Conservation (phyloP, 108 stramenopile species). For the Pinguiococcus pyrenoidosus region DNA sequence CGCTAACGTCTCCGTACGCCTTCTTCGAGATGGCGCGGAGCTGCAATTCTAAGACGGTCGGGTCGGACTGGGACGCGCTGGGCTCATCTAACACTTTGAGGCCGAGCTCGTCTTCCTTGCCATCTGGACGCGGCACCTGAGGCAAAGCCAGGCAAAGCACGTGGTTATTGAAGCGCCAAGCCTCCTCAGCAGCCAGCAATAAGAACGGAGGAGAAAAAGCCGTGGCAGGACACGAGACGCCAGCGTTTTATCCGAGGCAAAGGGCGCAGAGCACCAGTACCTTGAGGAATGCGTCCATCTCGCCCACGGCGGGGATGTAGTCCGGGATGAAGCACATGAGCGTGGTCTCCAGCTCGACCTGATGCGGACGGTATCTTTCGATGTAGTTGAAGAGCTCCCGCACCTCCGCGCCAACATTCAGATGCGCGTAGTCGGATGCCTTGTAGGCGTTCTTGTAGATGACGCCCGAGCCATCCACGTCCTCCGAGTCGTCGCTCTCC, state of each 20-base stretch:
- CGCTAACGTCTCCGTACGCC: constrained; percentile 12
- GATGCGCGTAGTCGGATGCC: not conserved
- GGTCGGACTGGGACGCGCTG: constrained; percentile 46
- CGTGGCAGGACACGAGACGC: not conserved
- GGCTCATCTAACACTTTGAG: constrained; percentile 61
- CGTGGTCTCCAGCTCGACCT: constrained; percentile 53
- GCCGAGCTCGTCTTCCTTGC: constrained; percentile 47
- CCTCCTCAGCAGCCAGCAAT: too few species aligned
- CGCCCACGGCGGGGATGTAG: constrained; percentile 63
- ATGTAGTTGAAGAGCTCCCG: constrained; percentile 40
- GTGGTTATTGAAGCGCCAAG: not conserved
- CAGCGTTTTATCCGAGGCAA: not conserved
- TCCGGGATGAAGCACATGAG: constrained; percentile 62
- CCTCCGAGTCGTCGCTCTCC: not conserved
- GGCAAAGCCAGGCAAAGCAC: not conserved
- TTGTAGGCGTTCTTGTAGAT: constrained; percentile 5
- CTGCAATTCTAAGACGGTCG: constrained; percentile 60
- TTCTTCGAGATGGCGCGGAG: constrained; percentile 56
- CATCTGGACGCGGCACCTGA: constrained; percentile 48
- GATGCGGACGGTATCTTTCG: constrained; percentile 52
- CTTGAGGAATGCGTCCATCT: constrained; percentile 71
- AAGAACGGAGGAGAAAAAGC: too few species aligned
- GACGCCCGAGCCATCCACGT: not conserved
- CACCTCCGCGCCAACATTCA: constrained; percentile 18
- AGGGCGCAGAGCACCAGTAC: not conserved